phyloP scores from a whole-genome alignment of 2,329 filamentous ascomycete genomes.

The Juglanconis sp. region DNA sequence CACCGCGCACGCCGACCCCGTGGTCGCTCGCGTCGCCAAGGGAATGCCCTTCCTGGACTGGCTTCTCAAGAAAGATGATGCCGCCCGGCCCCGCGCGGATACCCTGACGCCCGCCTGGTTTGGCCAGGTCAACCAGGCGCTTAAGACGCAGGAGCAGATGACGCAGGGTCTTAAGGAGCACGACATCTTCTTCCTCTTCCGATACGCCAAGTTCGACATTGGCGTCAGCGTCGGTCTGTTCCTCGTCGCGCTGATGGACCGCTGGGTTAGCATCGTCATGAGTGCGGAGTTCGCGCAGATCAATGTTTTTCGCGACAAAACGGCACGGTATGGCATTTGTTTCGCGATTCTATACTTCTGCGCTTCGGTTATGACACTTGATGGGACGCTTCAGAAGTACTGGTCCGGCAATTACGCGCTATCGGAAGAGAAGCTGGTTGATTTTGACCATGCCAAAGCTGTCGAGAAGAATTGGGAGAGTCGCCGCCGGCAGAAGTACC shows the following conservation, averaged over 20 bases:
- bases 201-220: slow-evolving; percentile 33
- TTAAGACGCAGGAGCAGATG: slow-evolving; percentile 33
- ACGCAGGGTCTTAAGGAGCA: slow-evolving; percentile 36
- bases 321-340: slow-evolving; percentile 34
- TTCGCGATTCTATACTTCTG: slow-evolving; percentile 39
- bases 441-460: slow-evolving; percentile 24
- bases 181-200: slow-evolving; percentile 35
- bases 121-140: slow-evolving; percentile 30
- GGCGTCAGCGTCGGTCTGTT: slow-evolving; percentile 36
- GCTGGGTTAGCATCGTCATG: slow-evolving; percentile 36
- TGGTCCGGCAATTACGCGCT: slow-evolving; percentile 32
- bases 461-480: slow-evolving; percentile 24
- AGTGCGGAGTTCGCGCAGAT: slow-evolving; percentile 25
- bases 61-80: slow-evolving; percentile 33
- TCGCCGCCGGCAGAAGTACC: slow-evolving; percentile 21
- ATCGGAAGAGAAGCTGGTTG: slow-evolving; percentile 31
- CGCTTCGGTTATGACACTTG: slow-evolving; percentile 34
- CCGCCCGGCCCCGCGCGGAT: slow-evolving; percentile 25
- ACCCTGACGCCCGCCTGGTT: slow-evolving; percentile 34
- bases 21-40: slow-evolving; percentile 24
- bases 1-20: slow-evolving; percentile 18
- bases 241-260: slow-evolving; percentile 36
- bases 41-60: slow-evolving; percentile 33
- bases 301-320: slow-evolving; percentile 28
- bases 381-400: slow-evolving; percentile 33